These are phyloP conservation scores for Cyberlindnera xishuangbannaensis DNA, from an alignment of 805 yeast genomes.

Conservation along the genomic window DNA sequence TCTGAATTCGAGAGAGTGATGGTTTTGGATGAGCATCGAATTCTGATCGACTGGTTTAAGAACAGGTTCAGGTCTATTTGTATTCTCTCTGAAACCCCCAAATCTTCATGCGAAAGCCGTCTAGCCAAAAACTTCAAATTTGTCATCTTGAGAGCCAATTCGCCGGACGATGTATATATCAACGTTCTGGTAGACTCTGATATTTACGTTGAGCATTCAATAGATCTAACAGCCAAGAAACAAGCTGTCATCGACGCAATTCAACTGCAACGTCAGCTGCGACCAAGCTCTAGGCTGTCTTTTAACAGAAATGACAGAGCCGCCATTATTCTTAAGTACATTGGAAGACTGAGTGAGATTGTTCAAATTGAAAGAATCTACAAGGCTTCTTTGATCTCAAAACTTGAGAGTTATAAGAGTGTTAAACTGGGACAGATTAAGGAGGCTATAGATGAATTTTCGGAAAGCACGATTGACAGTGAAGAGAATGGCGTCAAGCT, in stretches of 20 bases:
- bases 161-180: conserved; percentile 41
- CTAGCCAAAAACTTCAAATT: conserved; percentile 28
- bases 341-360: conserved; percentile 48
- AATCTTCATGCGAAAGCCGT: conserved; percentile 17
- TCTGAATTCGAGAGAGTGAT: conserved; percentile 36
- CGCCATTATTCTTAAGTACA: conserved; percentile 40
- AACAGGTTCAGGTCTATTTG: conserved; percentile 61
- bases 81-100: conserved; percentile 47
- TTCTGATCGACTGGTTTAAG: conserved; percentile 58
- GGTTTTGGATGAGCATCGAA: conserved; percentile 54
- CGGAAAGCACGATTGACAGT: not conserved
- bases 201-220: conserved; percentile 52
- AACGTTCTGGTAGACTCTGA: conserved; percentile 40
- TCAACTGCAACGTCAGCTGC: conserved; percentile 21
- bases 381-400: conserved; percentile 33
- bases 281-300: conserved; percentile 18
- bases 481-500: conserved; percentile 13
- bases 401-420: conserved; percentile 12
- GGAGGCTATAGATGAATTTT: conserved; percentile 8
- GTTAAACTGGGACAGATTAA: conserved; percentile 12
- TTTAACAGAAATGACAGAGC: conserved; percentile 38
- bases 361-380: conserved; percentile 64
- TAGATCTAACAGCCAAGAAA: conserved; percentile 33
- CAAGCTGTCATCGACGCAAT: conserved; percentile 35
- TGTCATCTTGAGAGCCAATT: conserved; percentile 33